phyloP scores from a whole-genome alignment of 495 filamentous ascomycete species.

The Neurospora sp. region DNA sequence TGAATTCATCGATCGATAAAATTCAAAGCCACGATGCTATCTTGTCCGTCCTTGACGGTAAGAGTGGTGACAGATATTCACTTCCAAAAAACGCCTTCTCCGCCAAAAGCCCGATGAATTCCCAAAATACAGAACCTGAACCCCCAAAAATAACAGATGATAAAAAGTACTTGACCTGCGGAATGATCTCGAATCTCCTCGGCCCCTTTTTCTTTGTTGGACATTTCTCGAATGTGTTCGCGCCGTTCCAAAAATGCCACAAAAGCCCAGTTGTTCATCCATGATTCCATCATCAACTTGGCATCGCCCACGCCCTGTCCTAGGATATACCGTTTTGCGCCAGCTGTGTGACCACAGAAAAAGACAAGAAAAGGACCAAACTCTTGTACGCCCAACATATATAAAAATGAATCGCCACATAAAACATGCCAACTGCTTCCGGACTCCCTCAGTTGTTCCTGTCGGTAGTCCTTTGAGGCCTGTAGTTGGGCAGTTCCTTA shows the following conservation, averaged over 20 bases:
- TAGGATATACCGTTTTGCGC: background rate
- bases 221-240: background rate
- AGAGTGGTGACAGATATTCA: background rate
- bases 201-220: background rate
- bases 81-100: background rate
- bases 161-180: background rate
- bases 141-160: background rate
- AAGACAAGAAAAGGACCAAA: background rate
- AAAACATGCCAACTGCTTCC: background rate
- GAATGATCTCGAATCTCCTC: background rate
- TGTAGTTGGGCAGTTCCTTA: constrained; percentile 67
- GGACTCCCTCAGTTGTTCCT: constrained; percentile 17
- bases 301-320: background rate
- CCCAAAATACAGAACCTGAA: background rate
- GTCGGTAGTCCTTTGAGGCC: constrained; percentile 49
- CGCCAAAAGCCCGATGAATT: background rate
- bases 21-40: background rate
- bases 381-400: background rate
- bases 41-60: background rate
- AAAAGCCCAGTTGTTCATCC: background rate
- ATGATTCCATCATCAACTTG: background rate
- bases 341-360: background rate
- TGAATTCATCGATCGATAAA: background rate
- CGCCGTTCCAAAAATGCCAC: background rate
- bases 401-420: background rate